Conservation (phyloP, 2,329 filamentous ascomycete species). For the Xylariales sp. region DNA sequence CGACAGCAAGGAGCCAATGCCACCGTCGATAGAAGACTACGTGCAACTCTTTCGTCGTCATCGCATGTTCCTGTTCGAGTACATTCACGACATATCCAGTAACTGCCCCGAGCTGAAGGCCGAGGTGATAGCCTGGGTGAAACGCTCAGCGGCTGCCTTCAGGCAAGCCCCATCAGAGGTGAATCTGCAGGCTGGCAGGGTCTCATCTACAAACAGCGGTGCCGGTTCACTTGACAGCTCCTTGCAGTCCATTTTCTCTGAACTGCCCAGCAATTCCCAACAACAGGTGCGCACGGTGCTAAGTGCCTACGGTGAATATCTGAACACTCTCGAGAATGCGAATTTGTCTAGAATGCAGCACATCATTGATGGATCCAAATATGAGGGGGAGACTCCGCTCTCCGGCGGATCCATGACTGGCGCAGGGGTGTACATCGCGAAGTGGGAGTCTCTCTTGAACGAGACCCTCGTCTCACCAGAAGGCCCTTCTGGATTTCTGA, state of each 20-base stretch:
- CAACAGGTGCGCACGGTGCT: conserved; percentile 44
- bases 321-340: conserved; percentile 47
- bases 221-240: conserved; percentile 29
- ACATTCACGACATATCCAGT: conserved; percentile 64
- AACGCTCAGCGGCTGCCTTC: conserved; percentile 55
- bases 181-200: background rate
- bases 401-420: conserved; percentile 41
- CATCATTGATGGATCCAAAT: conserved; percentile 39
- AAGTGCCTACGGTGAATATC: conserved; percentile 57
- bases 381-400: conserved; percentile 11
- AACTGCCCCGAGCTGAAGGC: conserved; percentile 63
- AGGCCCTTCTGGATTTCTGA: conserved; percentile 43
- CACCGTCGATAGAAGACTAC: conserved; percentile 67
- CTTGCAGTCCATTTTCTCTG: conserved; percentile 36
- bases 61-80: conserved; percentile 59
- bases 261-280: conserved; percentile 43
- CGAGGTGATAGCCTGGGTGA: conserved; percentile 58
- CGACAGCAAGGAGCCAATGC: conserved; percentile 21
- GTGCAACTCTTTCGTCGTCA: conserved; percentile 63
- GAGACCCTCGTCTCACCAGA: conserved; percentile 64
- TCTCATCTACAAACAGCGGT: conserved; percentile 9
- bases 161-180: conserved; percentile 14
- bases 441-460: conserved; percentile 70
- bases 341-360: conserved; percentile 52
- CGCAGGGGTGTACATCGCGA: conserved; percentile 67